These are phyloP conservation scores for Chlorophyllum brunneum DNA, from an alignment of 768 basidiomycete species.

Conservation along the genomic window DNA sequence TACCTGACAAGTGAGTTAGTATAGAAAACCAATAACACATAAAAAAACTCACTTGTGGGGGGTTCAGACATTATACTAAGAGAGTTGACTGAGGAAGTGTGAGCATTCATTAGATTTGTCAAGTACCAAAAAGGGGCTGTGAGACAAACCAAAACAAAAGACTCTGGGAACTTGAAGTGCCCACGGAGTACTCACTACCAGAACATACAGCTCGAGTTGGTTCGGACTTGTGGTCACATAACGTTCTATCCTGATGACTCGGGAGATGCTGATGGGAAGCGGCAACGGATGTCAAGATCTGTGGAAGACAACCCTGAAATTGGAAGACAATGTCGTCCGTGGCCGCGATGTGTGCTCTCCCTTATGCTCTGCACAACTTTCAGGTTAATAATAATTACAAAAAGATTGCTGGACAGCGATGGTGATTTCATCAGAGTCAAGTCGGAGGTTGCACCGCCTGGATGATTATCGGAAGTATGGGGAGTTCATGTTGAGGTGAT, in stretches of 20 bases:
- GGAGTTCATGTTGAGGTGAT: too few species aligned
- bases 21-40: too few species aligned
- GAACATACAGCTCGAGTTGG: neutral
- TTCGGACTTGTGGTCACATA: conserved; percentile 2
- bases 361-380: neutral
- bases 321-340: neutral
- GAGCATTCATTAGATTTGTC: too few species aligned
- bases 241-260: neutral
- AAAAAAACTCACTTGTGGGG: too few species aligned
- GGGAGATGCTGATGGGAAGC: conserved; percentile 5
- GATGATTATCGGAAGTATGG: neutral
- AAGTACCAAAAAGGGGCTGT: too few species aligned
- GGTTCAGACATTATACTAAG: too few species aligned
- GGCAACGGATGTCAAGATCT: neutral
- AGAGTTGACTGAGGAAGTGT: too few species aligned
- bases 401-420: neutral
- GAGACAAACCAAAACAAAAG: too few species aligned
- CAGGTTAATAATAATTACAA: neutral
- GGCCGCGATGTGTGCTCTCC: neutral
- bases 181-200: too few species aligned
- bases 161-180: too few species aligned
- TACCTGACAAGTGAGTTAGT: too few species aligned
- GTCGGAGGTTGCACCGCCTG: neutral
- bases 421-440: neutral
- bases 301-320: neutral